Base-by-base conservation (phyloP, 2,329 filamentous ascomycete species). In the Pseudogymnoascus sp. region DNA sequence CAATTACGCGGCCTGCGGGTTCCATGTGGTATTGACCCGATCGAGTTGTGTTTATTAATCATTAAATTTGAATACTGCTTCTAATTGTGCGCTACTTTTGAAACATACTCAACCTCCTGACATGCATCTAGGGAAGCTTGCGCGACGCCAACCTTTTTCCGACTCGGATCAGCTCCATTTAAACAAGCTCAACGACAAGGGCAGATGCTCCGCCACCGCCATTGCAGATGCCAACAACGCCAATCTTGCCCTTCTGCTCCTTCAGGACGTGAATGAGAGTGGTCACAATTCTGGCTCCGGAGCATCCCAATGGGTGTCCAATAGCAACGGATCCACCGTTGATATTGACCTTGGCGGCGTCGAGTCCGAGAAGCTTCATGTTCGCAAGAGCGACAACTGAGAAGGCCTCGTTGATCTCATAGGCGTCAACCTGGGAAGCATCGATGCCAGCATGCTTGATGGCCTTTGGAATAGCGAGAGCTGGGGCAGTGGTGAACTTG, bases 361-460 rank as follows among this genome's bases (percentile, higher is more conserved):
- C 81, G 64, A 99, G 79, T 66, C 82, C 83, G 42, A 99, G 86
- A 63, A 97, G 77, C 85, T 99, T 96, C 80, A 96, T 86, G 82
- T 99, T 99, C 69, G 95, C 93, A 61, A 99, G 84, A 40, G 95
- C 91, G 67, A 99, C 95, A 60, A 96, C 95, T 67, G 90, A 95
- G 82, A 99, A 99, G 44, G 95, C 95, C 82, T 99, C 95, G 82
- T 99, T 99, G 82, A 99, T 97, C 82, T 99, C 95, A 77, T 95
- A 99, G 70, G 86, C 95, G 73, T 97, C 93, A 64, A 99, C 83
- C 65, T 90, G 82, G 67, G 88, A 85, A 70, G 87, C 83, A 64
- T 86, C 84, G 66, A 99, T 79, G 67, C 90, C 90, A 66, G 95
- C 95, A 78, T 99, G 93, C 83, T 93, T 92, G 73, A 99, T 85